phyloP scores from a whole-genome alignment of 495 filamentous ascomycete species.

The Parathielavia appendiculata region DNA sequence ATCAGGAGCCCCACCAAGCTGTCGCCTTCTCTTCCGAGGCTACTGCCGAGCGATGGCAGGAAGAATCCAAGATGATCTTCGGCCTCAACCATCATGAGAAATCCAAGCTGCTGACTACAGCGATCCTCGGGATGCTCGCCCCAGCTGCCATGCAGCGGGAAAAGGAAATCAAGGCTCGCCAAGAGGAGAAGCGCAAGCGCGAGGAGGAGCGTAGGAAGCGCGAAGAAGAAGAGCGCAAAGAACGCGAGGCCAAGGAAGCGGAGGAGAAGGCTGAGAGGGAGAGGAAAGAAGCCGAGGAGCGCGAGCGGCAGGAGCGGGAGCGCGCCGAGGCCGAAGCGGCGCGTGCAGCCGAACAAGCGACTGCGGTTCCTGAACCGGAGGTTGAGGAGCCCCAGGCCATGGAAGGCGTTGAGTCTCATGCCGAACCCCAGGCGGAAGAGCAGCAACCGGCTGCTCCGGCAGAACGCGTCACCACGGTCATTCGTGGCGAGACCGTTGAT shows the following conservation, averaged over 20 bases:
- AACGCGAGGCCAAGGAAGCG: constrained; percentile 53
- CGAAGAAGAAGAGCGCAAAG: constrained; percentile 50
- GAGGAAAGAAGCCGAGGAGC: constrained; percentile 55
- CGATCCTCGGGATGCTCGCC: constrained; percentile 68
- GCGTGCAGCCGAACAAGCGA: constrained; percentile 36
- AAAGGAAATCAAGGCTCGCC: constrained; percentile 56
- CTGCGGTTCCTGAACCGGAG: constrained; percentile 20
- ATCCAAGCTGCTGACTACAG: constrained; percentile 58
- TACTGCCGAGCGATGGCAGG: constrained; percentile 76
- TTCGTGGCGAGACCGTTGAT: constrained; percentile 79
- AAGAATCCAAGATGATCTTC: constrained; percentile 85
- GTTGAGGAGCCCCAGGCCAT: constrained; percentile 56
- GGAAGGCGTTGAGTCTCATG: constrained; percentile 75
- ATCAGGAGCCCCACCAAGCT: constrained; percentile 49
- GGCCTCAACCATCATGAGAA: constrained; percentile 63
- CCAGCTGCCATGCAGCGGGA: constrained; percentile 81
- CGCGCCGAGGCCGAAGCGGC: constrained; percentile 49
- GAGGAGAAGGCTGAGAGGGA: constrained; percentile 53
- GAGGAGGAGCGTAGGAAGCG: constrained; percentile 60
- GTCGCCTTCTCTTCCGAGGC: constrained; percentile 64
- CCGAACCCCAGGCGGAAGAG: constrained; percentile 27
- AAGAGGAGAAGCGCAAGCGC: constrained; percentile 55
- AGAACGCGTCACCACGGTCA: constrained; percentile 66
- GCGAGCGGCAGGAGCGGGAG: constrained; percentile 46
- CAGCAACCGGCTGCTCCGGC: constrained; percentile 28